Conservation (phyloP, 2,329 filamentous ascomycete genomes). For the Drechslerella dactyloides region DNA sequence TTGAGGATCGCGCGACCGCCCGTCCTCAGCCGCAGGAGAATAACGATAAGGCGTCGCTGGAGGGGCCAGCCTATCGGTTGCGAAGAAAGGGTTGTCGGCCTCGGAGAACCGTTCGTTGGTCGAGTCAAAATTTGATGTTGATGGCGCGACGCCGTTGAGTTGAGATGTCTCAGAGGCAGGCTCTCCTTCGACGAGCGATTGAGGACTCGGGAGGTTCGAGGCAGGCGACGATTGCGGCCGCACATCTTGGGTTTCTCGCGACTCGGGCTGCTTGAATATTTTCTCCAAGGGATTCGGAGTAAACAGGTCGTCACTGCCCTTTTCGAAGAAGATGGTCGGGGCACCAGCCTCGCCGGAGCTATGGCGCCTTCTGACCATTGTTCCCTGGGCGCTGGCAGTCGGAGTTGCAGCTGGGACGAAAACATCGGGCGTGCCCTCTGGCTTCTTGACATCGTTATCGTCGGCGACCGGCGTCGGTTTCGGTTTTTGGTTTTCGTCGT, state of each 20-base stretch:
- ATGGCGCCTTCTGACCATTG: slow-evolving; percentile 30
- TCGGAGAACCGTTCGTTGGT: background rate
- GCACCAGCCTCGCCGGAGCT: background rate
- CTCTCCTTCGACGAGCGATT: background rate
- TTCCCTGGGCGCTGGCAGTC: slow-evolving; percentile 24
- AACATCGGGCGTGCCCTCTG: background rate
- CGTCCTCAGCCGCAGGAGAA: background rate
- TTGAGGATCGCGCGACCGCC: background rate
- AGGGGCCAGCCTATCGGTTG: background rate
- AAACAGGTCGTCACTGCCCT: slow-evolving; percentile 36
- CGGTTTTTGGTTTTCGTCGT: background rate
- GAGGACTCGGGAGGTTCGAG: background rate
- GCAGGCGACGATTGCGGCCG: background rate
- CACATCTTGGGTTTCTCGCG: background rate
- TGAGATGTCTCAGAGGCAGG: background rate
- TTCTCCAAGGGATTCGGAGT: slow-evolving; percentile 35
- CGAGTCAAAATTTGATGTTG: background rate
- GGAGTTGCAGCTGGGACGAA: background rate
- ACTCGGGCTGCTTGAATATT: slow-evolving; percentile 26
- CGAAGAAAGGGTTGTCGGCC: background rate
- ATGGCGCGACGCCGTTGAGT: background rate
- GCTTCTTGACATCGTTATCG: background rate
- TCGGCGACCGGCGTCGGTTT: background rate
- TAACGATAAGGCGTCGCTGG: background rate
- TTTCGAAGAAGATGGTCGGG: slow-evolving; percentile 24